Evolutionary conservation across 2,329 filamentous ascomycete species (phyloP).

Genomic region (Fusarium veterinarium): DNA sequence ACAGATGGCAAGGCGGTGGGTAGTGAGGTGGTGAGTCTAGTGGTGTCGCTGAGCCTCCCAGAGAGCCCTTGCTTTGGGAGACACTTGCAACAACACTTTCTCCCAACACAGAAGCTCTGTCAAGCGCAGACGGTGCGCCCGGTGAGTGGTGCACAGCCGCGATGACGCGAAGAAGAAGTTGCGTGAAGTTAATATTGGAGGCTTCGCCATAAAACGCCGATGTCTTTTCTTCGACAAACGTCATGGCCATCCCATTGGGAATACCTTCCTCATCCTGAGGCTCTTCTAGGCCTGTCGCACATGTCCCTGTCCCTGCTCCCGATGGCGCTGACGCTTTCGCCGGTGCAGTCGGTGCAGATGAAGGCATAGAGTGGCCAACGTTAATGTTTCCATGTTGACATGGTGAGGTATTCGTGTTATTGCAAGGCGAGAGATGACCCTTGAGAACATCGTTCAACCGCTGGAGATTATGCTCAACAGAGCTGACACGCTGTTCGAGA

Average conservation of each 20-base stretch:
- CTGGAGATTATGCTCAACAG: background rate
- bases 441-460: background rate
- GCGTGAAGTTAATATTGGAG: background rate
- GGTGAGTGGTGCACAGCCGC: background rate
- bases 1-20: background rate
- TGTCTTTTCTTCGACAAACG: background rate
- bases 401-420: background rate
- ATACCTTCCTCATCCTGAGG: background rate
- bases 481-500: background rate
- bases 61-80: background rate
- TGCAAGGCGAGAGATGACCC: background rate
- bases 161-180: background rate
- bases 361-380: background rate
- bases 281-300: background rate
- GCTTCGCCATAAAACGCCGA: background rate
- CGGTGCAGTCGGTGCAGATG: background rate
- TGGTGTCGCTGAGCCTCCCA: background rate
- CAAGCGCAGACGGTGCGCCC: background rate
- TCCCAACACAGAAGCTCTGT: background rate
- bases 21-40: background rate
- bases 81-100: background rate
- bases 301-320: background rate
- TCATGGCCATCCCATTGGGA: slow-evolving; percentile 1
- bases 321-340: background rate
- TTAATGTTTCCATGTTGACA: background rate